phyloP scores from a whole-genome alignment of 306 rosid species.

The Aeschynomene evenia region DNA sequence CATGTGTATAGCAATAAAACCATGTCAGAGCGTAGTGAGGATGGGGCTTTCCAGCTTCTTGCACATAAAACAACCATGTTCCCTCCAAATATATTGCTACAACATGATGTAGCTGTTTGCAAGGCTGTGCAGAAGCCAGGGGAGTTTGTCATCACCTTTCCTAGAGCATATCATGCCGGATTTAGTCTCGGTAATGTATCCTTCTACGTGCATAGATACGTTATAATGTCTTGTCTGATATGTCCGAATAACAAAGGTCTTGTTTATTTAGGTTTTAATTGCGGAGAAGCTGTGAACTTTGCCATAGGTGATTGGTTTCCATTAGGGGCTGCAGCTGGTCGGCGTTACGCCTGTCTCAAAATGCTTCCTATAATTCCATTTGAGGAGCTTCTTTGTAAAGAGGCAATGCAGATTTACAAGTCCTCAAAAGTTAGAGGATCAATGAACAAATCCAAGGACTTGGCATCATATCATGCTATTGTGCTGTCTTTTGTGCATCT shows the following conservation, averaged over 20 bases:
- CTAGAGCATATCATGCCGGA: conserved; percentile 50
- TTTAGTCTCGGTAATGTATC: conserved; percentile 32
- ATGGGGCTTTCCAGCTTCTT: conserved; percentile 28
- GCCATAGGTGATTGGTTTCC: conserved; percentile 45
- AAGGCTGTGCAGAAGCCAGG: conserved; percentile 45
- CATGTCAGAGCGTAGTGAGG: conserved; percentile 22
- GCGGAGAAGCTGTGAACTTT: conserved; percentile 50
- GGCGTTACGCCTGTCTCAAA: conserved; percentile 33
- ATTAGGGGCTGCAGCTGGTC: conserved; percentile 34
- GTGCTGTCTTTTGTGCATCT: conserved; percentile 29
- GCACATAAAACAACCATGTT: conserved; percentile 42
- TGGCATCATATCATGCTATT: conserved; percentile 15
- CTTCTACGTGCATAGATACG: background rate
- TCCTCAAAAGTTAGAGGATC: conserved; percentile 8
- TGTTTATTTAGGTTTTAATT: conserved; percentile 40
- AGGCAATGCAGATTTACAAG: conserved; percentile 38
- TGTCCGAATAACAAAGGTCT: no score
- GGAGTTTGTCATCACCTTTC: conserved; percentile 47
- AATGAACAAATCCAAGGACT: conserved; percentile 8
- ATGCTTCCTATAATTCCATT: conserved; percentile 36
- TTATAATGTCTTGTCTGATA: no score
- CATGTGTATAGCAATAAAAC: conserved; percentile 20
- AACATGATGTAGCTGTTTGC: conserved; percentile 39
- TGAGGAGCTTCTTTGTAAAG: conserved; percentile 49
- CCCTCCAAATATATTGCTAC: conserved; percentile 36